Conservation (phyloP, 2,329 filamentous ascomycete genomes). For the Ophiostoma ulmi region DNA sequence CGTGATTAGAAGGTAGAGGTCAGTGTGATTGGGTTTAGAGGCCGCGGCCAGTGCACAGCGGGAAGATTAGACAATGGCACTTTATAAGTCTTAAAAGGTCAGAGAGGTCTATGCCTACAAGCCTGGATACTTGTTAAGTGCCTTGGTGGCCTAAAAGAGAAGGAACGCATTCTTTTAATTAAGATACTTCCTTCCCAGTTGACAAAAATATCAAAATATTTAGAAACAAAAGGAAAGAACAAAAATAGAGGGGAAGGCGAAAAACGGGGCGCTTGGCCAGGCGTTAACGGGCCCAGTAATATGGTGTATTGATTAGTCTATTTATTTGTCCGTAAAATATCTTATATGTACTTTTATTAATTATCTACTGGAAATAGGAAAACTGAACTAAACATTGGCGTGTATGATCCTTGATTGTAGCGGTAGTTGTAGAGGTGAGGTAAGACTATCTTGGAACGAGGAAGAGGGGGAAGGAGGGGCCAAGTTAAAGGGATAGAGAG, state of each 20-base stretch:
- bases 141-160: background rate
- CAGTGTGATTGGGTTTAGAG: background rate
- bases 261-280: conserved; percentile 17
- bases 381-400: background rate
- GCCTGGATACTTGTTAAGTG: background rate
- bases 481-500: background rate
- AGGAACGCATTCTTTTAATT: background rate
- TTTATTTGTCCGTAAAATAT: background rate
- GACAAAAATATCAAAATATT: background rate
- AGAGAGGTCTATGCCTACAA: too few relatives aligned
- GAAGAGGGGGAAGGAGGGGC: conserved; percentile 10
- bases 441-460: background rate
- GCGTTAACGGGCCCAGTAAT: background rate
- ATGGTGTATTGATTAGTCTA: background rate
- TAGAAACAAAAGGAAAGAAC: background rate
- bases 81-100: background rate
- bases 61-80: background rate
- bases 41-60: background rate
- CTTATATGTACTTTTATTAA: background rate
- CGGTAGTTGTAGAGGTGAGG: background rate
- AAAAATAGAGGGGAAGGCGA: conserved; percentile 17
- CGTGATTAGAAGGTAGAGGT: background rate
- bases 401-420: background rate
- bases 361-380: background rate
- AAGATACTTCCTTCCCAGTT: background rate